These are phyloP conservation scores for Boletus sp. DNA, from an alignment of 1,284 basidiomycete species.

Conservation along the genomic window DNA sequence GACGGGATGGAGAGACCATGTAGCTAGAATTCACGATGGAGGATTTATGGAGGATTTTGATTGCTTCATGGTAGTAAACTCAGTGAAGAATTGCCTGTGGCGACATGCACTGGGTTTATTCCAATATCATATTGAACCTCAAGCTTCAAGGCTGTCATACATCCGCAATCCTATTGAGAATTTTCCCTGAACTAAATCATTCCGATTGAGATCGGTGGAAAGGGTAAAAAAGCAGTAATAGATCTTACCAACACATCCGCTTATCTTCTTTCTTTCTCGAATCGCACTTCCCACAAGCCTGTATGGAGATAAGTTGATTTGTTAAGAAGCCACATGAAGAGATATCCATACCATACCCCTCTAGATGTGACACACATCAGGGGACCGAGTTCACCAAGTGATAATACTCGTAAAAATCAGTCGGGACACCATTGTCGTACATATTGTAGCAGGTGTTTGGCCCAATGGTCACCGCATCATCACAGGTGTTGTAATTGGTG, in stretches of 20 bases:
- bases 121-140: background rate
- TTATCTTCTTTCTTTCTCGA: background rate
- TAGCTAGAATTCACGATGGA: background rate
- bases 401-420: background rate
- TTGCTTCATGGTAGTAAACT: background rate
- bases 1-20: background rate
- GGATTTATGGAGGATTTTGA: background rate
- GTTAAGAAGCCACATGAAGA: background rate
- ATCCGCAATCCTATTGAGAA: background rate
- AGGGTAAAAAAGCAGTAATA: background rate
- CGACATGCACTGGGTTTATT: background rate
- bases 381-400: background rate
- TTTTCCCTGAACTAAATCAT: background rate
- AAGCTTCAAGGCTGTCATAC: no score
- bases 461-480: background rate
- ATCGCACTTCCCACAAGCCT: background rate
- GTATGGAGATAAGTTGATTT: background rate
- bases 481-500: background rate
- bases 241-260: background rate
- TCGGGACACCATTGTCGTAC: background rate
- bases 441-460: slow-evolving; percentile 7
- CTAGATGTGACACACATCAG: background rate
- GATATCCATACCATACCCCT: background rate
- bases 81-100: background rate
- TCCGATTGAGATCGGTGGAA: background rate